A percentile compares a stretch with the other conserved stretches of the same genome.
These are phyloP conservation scores for Sclerotinia borealis DNA, from an alignment of 2,329 filamentous ascomycete species.

Conservation along the genomic window DNA sequence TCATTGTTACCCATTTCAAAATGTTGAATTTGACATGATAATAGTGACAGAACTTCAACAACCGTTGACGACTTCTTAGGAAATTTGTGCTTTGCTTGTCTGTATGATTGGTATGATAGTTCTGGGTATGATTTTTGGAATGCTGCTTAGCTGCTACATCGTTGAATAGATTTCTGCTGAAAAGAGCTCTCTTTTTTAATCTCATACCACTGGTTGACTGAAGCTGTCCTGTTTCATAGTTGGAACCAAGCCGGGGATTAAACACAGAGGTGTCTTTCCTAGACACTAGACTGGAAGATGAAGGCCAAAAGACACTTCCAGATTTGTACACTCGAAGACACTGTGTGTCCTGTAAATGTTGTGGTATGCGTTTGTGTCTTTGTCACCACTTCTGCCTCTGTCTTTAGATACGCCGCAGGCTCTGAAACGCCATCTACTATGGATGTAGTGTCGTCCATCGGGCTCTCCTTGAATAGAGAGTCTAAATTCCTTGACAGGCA, in stretches of 20 bases:
- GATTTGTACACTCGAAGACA: neutral
- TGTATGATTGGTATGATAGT: neutral
- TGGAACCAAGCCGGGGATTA: neutral
- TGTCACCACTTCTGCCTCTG: neutral
- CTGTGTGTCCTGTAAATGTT: neutral
- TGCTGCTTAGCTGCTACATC: constrained; percentile 12
- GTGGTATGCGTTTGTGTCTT: neutral
- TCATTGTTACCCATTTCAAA: neutral
- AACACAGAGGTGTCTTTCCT: neutral
- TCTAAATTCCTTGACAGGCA: neutral
- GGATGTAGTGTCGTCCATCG: constrained; percentile 1
- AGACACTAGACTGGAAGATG: neutral
- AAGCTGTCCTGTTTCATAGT: neutral
- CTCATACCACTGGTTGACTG: neutral
- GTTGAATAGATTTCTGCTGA: neutral
- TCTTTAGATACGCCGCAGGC: neutral
- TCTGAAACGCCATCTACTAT: constrained; percentile 3
- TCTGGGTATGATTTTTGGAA: neutral
- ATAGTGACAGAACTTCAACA: neutral
- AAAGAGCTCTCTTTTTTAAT: constrained; percentile 1
- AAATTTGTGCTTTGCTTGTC: neutral
- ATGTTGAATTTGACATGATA: neutral
- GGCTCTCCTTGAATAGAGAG: constrained; percentile 3
- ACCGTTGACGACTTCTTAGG: neutral
- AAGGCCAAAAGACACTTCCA: neutral